A percentile compares a stretch with the other conserved stretches of the same genome.
Conservation (phyloP, 2,329 filamentous ascomycete genomes). For the Cordyceps cateniannulata region DNA sequence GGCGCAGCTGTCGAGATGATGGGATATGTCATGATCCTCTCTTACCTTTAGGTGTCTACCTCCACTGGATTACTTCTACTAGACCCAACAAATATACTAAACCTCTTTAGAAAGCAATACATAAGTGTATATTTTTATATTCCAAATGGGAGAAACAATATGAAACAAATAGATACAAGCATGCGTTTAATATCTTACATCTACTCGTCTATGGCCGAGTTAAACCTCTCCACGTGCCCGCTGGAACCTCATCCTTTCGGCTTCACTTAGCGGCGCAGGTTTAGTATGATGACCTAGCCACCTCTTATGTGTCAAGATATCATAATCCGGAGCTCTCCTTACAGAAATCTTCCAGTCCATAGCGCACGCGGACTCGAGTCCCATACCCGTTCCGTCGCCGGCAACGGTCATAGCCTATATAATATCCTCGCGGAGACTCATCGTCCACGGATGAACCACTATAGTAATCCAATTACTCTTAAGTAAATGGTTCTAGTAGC, state of each 20-base stretch:
- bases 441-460: conserved; percentile 12
- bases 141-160: too few relatives aligned
- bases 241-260: neutral
- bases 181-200: too few relatives aligned
- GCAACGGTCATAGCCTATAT: conserved; percentile 1
- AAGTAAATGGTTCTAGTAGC: neutral
- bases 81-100: too few relatives aligned
- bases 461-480: neutral
- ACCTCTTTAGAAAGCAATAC: too few relatives aligned
- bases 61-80: too few relatives aligned
- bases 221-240: neutral
- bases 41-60: too few relatives aligned
- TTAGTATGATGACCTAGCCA: conserved; percentile 8
- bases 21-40: too few relatives aligned
- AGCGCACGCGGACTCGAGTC: neutral
- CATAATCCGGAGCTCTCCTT: neutral
- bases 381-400: conserved; percentile 1
- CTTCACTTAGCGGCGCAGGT: neutral
- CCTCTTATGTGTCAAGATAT: neutral
- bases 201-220: neutral
- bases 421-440: conserved; percentile 9
- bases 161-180: too few relatives aligned
- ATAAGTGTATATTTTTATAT: too few relatives aligned
- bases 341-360: conserved; percentile 8
- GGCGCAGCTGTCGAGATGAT: neutral